Percentiles rank a stretch among this genome's conserved stretches.
These are phyloP conservation scores for Guadua angustifolia DNA, from an alignment of 176 grass and related monocot genomes.

Conservation along the genomic window DNA sequence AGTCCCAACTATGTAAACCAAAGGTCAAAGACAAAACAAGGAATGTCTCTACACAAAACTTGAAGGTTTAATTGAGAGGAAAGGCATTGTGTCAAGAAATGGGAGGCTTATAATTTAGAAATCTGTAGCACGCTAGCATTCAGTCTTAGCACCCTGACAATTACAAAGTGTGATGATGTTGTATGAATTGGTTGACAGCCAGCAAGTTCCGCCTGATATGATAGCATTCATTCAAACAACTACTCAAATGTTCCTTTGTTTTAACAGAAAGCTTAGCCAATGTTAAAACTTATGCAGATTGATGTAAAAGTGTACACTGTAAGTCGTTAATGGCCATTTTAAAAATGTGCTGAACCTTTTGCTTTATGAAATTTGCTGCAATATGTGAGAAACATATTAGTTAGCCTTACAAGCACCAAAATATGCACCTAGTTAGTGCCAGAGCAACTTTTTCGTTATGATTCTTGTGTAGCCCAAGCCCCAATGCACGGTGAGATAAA, in stretches of 20 bases:
- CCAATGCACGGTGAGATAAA: background rate
- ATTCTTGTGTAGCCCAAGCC: constrained; percentile 7
- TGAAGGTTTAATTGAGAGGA: background rate
- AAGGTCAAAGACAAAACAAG: background rate
- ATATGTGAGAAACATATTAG: background rate
- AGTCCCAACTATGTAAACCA: background rate
- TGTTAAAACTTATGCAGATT: constrained; percentile 4
- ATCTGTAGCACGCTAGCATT: background rate
- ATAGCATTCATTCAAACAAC: constrained; percentile 3
- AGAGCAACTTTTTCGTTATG: background rate
- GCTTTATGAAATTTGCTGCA: background rate
- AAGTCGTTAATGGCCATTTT: background rate
- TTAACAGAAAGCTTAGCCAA: constrained; percentile 6
- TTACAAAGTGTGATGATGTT: constrained; percentile 12
- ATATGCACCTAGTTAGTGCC: background rate
- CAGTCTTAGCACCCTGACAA: background rate
- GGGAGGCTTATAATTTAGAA: background rate
- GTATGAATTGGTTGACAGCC: constrained; percentile 22
- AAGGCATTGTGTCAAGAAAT: background rate
- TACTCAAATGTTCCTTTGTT: constrained; percentile 24
- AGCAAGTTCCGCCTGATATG: constrained; percentile 2
- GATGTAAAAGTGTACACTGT: background rate
- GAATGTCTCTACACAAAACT: background rate
- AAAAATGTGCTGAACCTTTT: background rate
- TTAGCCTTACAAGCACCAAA: constrained; percentile 21